Evolutionary conservation across 192 early-diverging fungal species (phyloP).

Genomic region (Coemansia sp.): DNA sequence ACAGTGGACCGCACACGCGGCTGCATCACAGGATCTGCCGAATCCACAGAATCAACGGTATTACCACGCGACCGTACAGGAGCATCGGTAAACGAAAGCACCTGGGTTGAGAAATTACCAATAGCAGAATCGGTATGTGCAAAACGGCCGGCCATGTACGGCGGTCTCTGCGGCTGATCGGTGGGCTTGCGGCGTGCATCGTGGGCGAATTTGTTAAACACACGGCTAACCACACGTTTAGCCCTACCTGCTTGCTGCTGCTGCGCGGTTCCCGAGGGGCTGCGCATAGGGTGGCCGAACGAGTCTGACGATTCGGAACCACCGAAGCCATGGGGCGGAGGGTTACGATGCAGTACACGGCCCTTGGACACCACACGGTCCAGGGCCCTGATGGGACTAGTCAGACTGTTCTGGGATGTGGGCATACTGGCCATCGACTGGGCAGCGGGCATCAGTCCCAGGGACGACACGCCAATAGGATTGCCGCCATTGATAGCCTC

Average conservation of each 20-base stretch:
- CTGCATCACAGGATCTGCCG: slow-evolving; percentile 13
- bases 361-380: slow-evolving; percentile 34
- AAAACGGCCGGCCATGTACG: slow-evolving; percentile 45
- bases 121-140: slow-evolving; percentile 44
- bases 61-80: slow-evolving; percentile 17
- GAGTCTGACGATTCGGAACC: slow-evolving; percentile 38
- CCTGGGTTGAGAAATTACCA: slow-evolving; percentile 38
- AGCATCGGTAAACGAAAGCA: slow-evolving; percentile 27
- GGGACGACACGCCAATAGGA: slow-evolving; percentile 12
- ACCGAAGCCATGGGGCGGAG: slow-evolving; percentile 9
- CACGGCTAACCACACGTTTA: slow-evolving; percentile 43
- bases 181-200: slow-evolving; percentile 14
- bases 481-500: slow-evolving; percentile 44
- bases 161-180: neutral
- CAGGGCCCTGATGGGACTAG: slow-evolving; percentile 18
- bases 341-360: slow-evolving; percentile 34
- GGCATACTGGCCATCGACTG: neutral
- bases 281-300: neutral
- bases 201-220: slow-evolving; percentile 28
- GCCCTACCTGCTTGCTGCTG: slow-evolving; percentile 22
- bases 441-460: neutral
- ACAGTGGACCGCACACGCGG: slow-evolving; percentile 40
- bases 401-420: slow-evolving; percentile 18
- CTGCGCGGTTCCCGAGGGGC: neutral
- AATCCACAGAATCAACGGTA: slow-evolving; percentile 27